Evolutionary conservation across 2,329 filamentous ascomycete genomes (phyloP), one percentile per base, ranked within the genome.

Genomic region (Hymenoscyphus salicellus): DNA sequence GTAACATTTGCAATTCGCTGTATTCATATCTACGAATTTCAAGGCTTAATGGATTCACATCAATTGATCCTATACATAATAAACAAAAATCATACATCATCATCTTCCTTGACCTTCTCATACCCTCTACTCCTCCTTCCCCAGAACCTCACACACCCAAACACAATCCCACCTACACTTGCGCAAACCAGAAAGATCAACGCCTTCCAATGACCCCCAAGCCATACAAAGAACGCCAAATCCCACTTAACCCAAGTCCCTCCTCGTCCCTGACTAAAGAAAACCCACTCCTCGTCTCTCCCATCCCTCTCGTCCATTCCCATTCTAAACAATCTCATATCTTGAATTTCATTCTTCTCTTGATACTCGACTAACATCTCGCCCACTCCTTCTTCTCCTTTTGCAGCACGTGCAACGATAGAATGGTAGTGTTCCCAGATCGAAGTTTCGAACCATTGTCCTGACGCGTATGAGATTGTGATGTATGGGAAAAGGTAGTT

Each of bases 391-490:
- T 56, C 26, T 28, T 33, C 52, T 11, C 52, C 52, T 32, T 20
- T 56, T 30, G 30, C 26, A 7, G 11, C 11, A 30, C 52, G 30
- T 10, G 8, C 26, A 11, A 56, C 52, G 26, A 10, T 20, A 3
- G 41, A 38, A 65, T 76, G 72, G 77, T 89, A 91, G 73, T 89
- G 83, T 71, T 89, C 84, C 89, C 89, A 91, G 67, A 91, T 84
- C 41, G 90, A 83, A 63, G 86, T 89, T 56, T 90, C 78, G 77
- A 89, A 91, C 65, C 90, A 80, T 8, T 89, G 88, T 1, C 89
- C 89, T 1, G 87, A 90, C 30, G 85, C 85, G 60, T 87, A 89
- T 86, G 89, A 91, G 73, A 91, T 86, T n/a, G 87, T 90, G 71
- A 91, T 86, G 74, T 91, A 91, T 0, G 89, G 88, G 36, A 91